These are phyloP conservation scores for Penicillium ochrochloron DNA, from an alignment of 495 filamentous ascomycete species.

Conservation along the genomic window DNA sequence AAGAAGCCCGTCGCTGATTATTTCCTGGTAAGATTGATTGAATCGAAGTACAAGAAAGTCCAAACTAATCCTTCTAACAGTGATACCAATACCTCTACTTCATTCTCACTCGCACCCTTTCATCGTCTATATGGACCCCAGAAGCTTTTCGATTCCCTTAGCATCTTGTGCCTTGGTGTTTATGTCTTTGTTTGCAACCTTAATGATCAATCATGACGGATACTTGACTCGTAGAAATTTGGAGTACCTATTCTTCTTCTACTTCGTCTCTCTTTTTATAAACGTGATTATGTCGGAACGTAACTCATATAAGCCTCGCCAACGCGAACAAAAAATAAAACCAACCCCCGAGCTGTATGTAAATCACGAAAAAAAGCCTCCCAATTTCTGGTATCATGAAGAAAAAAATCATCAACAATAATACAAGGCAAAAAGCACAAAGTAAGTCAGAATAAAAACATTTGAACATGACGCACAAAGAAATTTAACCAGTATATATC, in stretches of 20 bases:
- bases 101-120: conserved; percentile 20
- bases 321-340: not conserved
- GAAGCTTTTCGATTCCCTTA: conserved; percentile 21
- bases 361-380: not conserved
- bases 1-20: conserved; percentile 99
- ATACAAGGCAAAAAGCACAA: conserved; percentile 4
- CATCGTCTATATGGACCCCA: conserved; percentile 15
- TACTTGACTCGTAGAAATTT: conserved; percentile 13
- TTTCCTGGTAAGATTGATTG: conserved; percentile 65
- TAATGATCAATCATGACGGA: conserved; percentile 38
- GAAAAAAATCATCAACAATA: conserved; percentile 5
- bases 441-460: not conserved
- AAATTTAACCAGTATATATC: not conserved
- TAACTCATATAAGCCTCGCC: not conserved
- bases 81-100: conserved; percentile 29
- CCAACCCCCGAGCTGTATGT: not conserved
- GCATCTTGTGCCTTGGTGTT: conserved; percentile 34
- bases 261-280: not conserved
- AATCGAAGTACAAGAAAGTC: not conserved
- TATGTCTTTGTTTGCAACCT: conserved; percentile 20
- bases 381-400: conserved; percentile 18
- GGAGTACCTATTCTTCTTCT: not conserved
- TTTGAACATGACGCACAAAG: not conserved
- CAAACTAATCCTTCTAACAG: conserved; percentile 19
- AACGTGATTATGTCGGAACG: not conserved